A percentile compares a stretch with the other conserved stretches of the same genome.
Conservation (phyloP, 441 rosid species). For the Jatropha multifida region DNA sequence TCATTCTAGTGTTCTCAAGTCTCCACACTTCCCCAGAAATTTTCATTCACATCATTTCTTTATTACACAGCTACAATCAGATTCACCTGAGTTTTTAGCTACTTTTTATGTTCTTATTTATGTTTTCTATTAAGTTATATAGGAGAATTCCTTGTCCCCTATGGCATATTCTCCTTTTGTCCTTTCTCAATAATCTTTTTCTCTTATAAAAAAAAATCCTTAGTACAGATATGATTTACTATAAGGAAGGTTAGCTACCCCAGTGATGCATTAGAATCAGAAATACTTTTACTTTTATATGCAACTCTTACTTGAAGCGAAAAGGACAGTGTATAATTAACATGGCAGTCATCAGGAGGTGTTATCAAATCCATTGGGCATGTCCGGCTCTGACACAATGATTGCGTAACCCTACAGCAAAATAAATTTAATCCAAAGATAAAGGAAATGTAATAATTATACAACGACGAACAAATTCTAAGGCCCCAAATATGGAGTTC, state of each 20-base stretch:
- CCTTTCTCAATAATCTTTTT: background rate
- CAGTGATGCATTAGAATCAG: conserved; percentile 16
- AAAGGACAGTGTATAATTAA: conserved; percentile 86
- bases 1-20: conserved; percentile 3
- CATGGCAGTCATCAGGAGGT: conserved; percentile 99
- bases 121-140: background rate
- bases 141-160: background rate
- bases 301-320: conserved; percentile 73
- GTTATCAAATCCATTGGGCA: conserved; percentile 91
- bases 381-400: conserved; percentile 76
- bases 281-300: conserved; percentile 25
- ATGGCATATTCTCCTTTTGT: background rate
- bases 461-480: conserved; percentile 12
- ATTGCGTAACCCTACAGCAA: conserved; percentile 63
- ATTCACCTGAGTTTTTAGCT: background rate
- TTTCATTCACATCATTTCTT: background rate
- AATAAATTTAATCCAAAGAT: conserved; percentile 8
- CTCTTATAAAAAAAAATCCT: background rate
- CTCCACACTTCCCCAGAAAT: background rate
- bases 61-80: background rate
- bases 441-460: conserved; percentile 13
- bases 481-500: conserved; percentile 23
- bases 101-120: background rate
- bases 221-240: background rate
- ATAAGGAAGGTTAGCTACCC: conserved; percentile 1